Conservation (phyloP, 1,284 basidiomycete genomes). For the Marasmius tenuissimus region DNA sequence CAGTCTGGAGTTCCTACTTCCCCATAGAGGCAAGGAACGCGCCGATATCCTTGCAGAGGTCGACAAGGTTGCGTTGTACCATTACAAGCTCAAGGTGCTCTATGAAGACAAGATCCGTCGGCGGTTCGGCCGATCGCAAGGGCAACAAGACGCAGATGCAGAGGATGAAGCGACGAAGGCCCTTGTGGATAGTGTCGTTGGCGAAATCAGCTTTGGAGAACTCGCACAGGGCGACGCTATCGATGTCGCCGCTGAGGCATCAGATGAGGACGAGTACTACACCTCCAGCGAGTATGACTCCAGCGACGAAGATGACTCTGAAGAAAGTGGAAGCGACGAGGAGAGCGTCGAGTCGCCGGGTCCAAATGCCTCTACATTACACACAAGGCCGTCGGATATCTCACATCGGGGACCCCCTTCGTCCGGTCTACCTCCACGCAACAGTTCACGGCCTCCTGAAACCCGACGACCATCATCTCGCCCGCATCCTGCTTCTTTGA, state of each 20-base stretch:
- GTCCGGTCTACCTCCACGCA: constrained; percentile 3
- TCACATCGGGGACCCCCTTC: constrained; percentile 4
- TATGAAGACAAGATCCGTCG: constrained; percentile 87
- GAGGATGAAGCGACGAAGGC: constrained; percentile 79
- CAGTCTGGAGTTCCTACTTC: constrained; percentile 85
- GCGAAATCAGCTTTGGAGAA: constrained; percentile 79
- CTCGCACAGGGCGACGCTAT: constrained; percentile 75
- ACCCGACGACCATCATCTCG: constrained; percentile 9
- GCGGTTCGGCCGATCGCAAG: constrained; percentile 68
- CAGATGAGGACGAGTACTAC: constrained; percentile 40
- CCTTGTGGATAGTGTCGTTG: constrained; percentile 77
- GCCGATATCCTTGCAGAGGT: constrained; percentile 79
- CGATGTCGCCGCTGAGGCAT: constrained; percentile 78
- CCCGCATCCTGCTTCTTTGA: constrained; percentile 31
- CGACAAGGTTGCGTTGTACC: constrained; percentile 84
- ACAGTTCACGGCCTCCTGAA: constrained; percentile 11
- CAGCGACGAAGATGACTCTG: constrained; percentile 31
- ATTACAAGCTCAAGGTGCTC: constrained; percentile 88
- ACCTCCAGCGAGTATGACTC: constrained; percentile 39
- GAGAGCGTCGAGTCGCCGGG: constrained; percentile 31
- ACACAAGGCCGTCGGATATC: constrained; percentile 6
- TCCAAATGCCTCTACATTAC: constrained; percentile 7
- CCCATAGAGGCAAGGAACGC: constrained; percentile 76
- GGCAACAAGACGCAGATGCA: constrained; percentile 50
- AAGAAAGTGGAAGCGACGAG: constrained; percentile 31